A percentile compares a stretch with the other conserved stretches of the same genome.
phyloP scores from a whole-genome alignment of 2,329 filamentous ascomycete species.

The Conoideocrella luteorostrata region DNA sequence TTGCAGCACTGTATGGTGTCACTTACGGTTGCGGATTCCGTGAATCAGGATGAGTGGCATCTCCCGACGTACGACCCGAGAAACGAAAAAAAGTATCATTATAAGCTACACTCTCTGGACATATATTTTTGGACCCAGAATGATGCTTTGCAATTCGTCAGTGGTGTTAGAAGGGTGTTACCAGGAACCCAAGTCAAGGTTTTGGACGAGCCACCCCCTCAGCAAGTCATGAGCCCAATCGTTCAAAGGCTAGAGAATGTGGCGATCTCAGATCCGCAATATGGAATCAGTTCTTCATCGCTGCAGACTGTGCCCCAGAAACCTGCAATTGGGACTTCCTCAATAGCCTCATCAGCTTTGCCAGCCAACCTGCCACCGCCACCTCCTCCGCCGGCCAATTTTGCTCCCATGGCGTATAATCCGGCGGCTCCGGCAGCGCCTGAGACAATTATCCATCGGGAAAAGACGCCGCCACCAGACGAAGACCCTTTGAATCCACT shows the following conservation, averaged over 20 bases:
- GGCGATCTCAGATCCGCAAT: slow-evolving; percentile 56
- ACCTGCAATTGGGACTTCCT: too few species aligned
- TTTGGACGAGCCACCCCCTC: slow-evolving; percentile 55
- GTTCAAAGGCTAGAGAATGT: slow-evolving; percentile 68
- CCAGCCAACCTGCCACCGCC: slow-evolving; percentile 19
- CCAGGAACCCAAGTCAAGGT: slow-evolving; percentile 55
- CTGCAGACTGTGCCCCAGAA: slow-evolving; percentile 12
- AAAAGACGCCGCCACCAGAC: slow-evolving; percentile 73
- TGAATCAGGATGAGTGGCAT: slow-evolving; percentile 61
- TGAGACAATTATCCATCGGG: slow-evolving; percentile 63
- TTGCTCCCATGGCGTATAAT: slow-evolving; percentile 67
- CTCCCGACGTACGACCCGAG: slow-evolving; percentile 64
- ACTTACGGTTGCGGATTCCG: slow-evolving; percentile 52
- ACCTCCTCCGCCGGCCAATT: slow-evolving; percentile 32
- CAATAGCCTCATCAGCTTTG: not conserved
- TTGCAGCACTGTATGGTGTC: slow-evolving; percentile 67
- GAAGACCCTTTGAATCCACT: slow-evolving; percentile 55
- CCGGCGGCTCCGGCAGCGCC: slow-evolving; percentile 71
- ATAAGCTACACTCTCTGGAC: slow-evolving; percentile 68
- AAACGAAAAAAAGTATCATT: slow-evolving; percentile 74
- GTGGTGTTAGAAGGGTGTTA: slow-evolving; percentile 59
- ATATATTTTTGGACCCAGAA: slow-evolving; percentile 74
- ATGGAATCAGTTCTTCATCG: slow-evolving; percentile 22
- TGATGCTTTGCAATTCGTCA: slow-evolving; percentile 65
- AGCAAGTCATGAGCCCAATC: slow-evolving; percentile 56